Percentiles rank a stretch among this genome's conserved stretches.
Evolutionary conservation across 208 protist genomes (phyloP).

Genomic region (Lotmaria passim): DNA sequence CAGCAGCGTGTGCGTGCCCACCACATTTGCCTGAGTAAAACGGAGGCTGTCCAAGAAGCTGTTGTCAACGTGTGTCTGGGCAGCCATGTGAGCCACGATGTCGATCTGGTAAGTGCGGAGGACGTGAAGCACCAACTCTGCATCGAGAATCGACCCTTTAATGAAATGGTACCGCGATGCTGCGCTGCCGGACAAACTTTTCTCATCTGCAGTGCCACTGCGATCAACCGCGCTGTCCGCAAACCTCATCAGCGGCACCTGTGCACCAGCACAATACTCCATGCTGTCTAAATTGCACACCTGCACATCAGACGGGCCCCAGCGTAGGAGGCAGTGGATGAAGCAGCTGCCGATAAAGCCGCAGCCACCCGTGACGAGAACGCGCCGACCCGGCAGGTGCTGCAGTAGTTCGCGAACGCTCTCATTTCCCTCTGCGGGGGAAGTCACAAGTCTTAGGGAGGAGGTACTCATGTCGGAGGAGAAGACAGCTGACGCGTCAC

Average conservation of each 20-base stretch:
- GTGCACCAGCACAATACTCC: slow-evolving; percentile 84
- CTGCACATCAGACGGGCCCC: slow-evolving; percentile 61
- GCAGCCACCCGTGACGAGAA: slow-evolving; percentile 83
- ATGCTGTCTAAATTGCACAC: slow-evolving; percentile 91
- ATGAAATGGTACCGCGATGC: slow-evolving; percentile 85
- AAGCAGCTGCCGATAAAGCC: slow-evolving; percentile 89
- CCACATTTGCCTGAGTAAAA: slow-evolving; percentile 94
- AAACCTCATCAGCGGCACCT: slow-evolving; percentile 4
- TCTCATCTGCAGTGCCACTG: slow-evolving; percentile 15
- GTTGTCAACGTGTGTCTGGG: slow-evolving; percentile 94
- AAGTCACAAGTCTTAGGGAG: too few species aligned
- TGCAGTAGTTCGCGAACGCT: slow-evolving; percentile 20
- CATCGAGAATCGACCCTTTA: slow-evolving; percentile 74
- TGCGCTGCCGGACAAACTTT: slow-evolving; percentile 36
- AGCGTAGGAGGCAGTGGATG: slow-evolving; percentile 63
- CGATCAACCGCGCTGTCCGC: background rate
- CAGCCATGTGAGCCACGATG: slow-evolving; percentile 95
- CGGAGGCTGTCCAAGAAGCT: slow-evolving; percentile 93
- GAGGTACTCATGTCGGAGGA: too few species aligned
- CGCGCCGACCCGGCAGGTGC: slow-evolving; percentile 34
- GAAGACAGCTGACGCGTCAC: background rate
- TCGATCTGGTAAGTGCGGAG: slow-evolving; percentile 84
- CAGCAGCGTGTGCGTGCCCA: slow-evolving; percentile 94
- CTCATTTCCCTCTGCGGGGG: background rate
- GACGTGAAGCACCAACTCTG: slow-evolving; percentile 69